Conservation (phyloP, 768 basidiomycete genomes). For the Lentinula lateritia region DNA sequence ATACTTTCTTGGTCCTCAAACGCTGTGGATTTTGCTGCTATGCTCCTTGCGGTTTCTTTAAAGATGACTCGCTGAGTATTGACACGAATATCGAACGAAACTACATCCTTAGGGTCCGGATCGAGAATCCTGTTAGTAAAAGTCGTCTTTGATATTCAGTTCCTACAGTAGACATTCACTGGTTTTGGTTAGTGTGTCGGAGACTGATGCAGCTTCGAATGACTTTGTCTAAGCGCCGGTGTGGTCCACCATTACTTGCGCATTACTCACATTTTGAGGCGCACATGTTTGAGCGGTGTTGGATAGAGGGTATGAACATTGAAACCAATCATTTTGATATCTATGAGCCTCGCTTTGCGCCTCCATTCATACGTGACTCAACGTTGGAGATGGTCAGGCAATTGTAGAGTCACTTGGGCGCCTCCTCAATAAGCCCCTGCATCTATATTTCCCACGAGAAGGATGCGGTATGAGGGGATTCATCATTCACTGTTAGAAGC, state of each 20-base stretch:
- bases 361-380: background rate
- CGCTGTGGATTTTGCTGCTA: background rate
- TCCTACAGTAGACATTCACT: background rate
- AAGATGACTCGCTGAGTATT: background rate
- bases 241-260: background rate
- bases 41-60: background rate
- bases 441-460: background rate
- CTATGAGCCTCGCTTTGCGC: background rate
- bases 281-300: background rate
- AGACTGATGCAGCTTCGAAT: background rate
- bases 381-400: background rate
- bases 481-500: background rate
- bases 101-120: background rate
- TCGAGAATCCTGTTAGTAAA: background rate
- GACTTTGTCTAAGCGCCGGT: background rate
- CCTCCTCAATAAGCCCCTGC: background rate
- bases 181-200: background rate
- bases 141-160: background rate
- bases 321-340: background rate
- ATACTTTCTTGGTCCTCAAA: background rate
- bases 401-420: background rate
- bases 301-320: background rate
- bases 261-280: background rate
- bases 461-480: background rate
- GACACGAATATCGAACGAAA: background rate